These are phyloP conservation scores for Daucus carota DNA, from an alignment of 129 eudicot genomes.

Conservation along the genomic window DH1_v3.0 NC_030385.2:45657501-45658000, in stretches of 20 bases:
- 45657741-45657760: background rate
- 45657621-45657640: background rate
- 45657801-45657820: background rate
- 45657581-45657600: too few relatives aligned
- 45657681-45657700: background rate
- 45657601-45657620: background rate
- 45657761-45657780: background rate
- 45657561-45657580: background rate
- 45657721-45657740: background rate
- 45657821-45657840: background rate
- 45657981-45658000: slow-evolving; percentile 15
- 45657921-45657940: slow-evolving; percentile 7
- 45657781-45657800: background rate
- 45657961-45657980: slow-evolving; percentile 27
- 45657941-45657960: slow-evolving; percentile 6
- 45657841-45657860: background rate
- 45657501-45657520: too few relatives aligned
- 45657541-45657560: too few relatives aligned
- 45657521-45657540: too few relatives aligned
- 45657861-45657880: slow-evolving; percentile 6
- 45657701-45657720: background rate
- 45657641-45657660: background rate
- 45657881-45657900: background rate
- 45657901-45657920: slow-evolving; percentile 9
- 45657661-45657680: background rate